Evolutionary conservation across 2,329 filamentous ascomycete species (phyloP).

Genomic region (Dryadomyces quercivorus): DNA sequence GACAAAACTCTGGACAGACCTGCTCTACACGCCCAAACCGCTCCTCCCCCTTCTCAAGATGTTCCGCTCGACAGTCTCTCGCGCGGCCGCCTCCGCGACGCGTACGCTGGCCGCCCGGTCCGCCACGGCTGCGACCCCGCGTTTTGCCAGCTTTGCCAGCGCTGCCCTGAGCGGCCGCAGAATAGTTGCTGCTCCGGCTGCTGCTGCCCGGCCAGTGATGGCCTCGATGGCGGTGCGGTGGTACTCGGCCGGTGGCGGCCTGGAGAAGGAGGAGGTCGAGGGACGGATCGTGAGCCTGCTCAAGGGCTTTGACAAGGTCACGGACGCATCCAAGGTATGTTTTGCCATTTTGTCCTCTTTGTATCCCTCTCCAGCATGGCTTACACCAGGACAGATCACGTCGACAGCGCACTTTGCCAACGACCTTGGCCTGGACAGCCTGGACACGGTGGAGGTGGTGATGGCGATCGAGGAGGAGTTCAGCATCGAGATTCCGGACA

Average conservation of each 20-base stretch:
- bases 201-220: conserved; percentile 14
- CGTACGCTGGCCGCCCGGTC: neutral
- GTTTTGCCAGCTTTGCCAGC: neutral
- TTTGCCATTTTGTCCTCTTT: neutral
- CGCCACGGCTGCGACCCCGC: neutral
- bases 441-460: conserved; percentile 98
- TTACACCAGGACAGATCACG: conserved; percentile 52
- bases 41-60: conserved; percentile 32
- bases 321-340: conserved; percentile 51
- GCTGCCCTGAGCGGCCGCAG: conserved; percentile 25
- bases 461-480: conserved; percentile 97
- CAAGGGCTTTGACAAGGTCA: conserved; percentile 95
- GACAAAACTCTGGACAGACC: neutral
- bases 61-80: conserved; percentile 63
- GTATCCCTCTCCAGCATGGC: neutral
- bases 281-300: conserved; percentile 85
- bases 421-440: conserved; percentile 90
- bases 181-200: conserved; percentile 9
- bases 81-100: conserved; percentile 24
- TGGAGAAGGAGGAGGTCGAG: conserved; percentile 60
- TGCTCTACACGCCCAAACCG: neutral
- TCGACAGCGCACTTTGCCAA: conserved; percentile 83
- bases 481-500: conserved; percentile 95
- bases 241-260: conserved; percentile 73
- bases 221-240: conserved; percentile 53